Evolutionary conservation across 352 stramenopile genomes (phyloP), one percentile per base, ranked within the genome.

Genomic region (Globisporangium uncinulatum): DNA sequence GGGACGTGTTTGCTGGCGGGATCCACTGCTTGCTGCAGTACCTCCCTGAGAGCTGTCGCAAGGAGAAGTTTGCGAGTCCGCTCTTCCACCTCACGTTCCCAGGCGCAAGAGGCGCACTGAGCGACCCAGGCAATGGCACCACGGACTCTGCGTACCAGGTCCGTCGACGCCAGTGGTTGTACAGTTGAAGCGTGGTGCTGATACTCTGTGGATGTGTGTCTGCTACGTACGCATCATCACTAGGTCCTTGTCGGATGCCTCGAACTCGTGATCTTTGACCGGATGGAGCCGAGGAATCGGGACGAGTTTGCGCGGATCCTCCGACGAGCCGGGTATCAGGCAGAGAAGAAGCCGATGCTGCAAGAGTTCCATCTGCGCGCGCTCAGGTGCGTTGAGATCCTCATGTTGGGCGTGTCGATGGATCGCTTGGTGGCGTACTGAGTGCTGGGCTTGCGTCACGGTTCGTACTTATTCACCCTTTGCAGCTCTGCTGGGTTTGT

Each of bases 21-120:
- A 88, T 87, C 20, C 79, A 94, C 52, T 94, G 84, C 42, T 72
- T 89, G 63, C 66, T 94, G 20, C 84, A 94, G 59, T 92, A 94
- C 52, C 58, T 91, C 7, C 80, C 84, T 3, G 73, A 87, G 54
- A 70, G 65, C 56, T 80, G 71, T 42, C 83, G 76, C 43, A 69
- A 86, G 48, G 70, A 81, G 10, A 77, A 76, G 11, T 89, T 91
- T 61, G 67, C 69, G 1, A 88, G 80, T 62, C 80, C 84, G 32
- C 54, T 80, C 14, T 64, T 94, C 8, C 82, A 94, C 60, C 87
- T 90, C 29, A 91, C 84, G 46, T 90, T 93, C 54, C 80, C 81
- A 34, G 84, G 81, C 6, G 69, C 80, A 1, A 71, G 84, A 57
- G 79, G 82, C 6, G 72, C 66, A 4, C 59, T 94, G 14, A 54